Evolutionary conservation across 2,329 filamentous ascomycete genomes (phyloP).

Genomic region (Plenodomus tracheiphilus): DNA sequence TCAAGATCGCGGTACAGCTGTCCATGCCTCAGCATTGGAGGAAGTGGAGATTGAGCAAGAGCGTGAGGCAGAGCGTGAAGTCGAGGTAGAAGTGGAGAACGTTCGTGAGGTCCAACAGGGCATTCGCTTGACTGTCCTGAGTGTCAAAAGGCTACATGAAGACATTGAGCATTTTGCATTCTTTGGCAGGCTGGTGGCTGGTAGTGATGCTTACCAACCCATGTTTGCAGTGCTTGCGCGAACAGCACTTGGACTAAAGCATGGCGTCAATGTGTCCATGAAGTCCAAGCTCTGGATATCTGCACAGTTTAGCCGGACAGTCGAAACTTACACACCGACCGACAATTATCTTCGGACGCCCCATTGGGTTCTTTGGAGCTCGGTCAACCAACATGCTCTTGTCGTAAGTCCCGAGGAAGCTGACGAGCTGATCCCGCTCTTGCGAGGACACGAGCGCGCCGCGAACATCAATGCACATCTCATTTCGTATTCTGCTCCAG

Average conservation of each 20-base stretch:
- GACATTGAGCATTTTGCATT: slow-evolving; percentile 52
- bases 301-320: slow-evolving; percentile 54
- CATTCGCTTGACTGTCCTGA: slow-evolving; percentile 43
- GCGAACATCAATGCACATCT: slow-evolving; percentile 46
- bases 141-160: slow-evolving; percentile 53
- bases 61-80: slow-evolving; percentile 56
- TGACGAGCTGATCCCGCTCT: slow-evolving; percentile 55
- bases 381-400: slow-evolving; percentile 52
- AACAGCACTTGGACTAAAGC: slow-evolving; percentile 45
- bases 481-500: slow-evolving; percentile 62
- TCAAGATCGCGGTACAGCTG: slow-evolving; percentile 50
- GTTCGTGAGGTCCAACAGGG: slow-evolving; percentile 60
- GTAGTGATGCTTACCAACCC: slow-evolving; percentile 44
- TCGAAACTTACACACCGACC: slow-evolving; percentile 43
- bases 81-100: slow-evolving; percentile 61
- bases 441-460: slow-evolving; percentile 31
- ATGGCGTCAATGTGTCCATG: slow-evolving; percentile 16
- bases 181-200: slow-evolving; percentile 50
- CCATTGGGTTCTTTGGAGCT: slow-evolving; percentile 65
- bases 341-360: slow-evolving; percentile 55
- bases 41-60: slow-evolving; percentile 60
- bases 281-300: slow-evolving; percentile 46
- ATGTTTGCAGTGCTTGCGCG: slow-evolving; percentile 49
- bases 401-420: slow-evolving; percentile 67
- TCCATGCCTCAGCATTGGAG: slow-evolving; percentile 57